A percentile compares a stretch with the other conserved stretches of the same genome.
phyloP scores from a whole-genome alignment of 108 stramenopile species.

The Poteriospumella lacustris region DNA sequence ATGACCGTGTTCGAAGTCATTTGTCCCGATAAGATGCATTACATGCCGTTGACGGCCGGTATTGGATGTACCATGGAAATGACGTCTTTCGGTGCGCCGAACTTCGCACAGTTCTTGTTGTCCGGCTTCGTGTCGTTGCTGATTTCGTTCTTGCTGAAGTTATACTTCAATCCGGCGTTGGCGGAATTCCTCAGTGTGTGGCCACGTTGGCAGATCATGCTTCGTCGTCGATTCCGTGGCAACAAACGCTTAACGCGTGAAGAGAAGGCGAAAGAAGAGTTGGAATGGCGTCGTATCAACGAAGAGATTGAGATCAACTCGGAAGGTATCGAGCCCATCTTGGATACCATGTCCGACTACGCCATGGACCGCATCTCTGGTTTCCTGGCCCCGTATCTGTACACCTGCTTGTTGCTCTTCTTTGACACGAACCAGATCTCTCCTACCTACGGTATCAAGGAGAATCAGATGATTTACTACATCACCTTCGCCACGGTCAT shows the following conservation, averaged over 20 bases:
- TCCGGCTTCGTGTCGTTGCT: constrained; percentile 61
- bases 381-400: constrained; percentile 61
- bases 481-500: constrained; percentile 64
- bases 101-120: constrained; percentile 67
- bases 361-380: constrained; percentile 53
- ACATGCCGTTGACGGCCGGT: constrained; percentile 58
- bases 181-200: constrained; percentile 46
- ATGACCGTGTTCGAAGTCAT: constrained; percentile 51
- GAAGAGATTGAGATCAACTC: constrained; percentile 69
- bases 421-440: constrained; percentile 65
- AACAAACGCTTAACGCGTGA: constrained; percentile 63
- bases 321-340: constrained; percentile 73
- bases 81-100: constrained; percentile 69
- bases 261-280: constrained; percentile 64
- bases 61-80: constrained; percentile 63
- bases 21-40: constrained; percentile 46
- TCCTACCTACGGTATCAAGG: constrained; percentile 58
- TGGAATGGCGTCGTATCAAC: constrained; percentile 64
- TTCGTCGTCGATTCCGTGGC: constrained; percentile 42
- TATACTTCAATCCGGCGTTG: constrained; percentile 66
- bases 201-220: constrained; percentile 69
- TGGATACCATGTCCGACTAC: constrained; percentile 61
- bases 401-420: constrained; percentile 57
- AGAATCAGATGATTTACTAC: constrained; percentile 72
- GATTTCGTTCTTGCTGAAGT: constrained; percentile 59